Evolutionary conservation across 192 early-diverging fungal species (phyloP).

Genomic region (Podila epigama): DNA sequence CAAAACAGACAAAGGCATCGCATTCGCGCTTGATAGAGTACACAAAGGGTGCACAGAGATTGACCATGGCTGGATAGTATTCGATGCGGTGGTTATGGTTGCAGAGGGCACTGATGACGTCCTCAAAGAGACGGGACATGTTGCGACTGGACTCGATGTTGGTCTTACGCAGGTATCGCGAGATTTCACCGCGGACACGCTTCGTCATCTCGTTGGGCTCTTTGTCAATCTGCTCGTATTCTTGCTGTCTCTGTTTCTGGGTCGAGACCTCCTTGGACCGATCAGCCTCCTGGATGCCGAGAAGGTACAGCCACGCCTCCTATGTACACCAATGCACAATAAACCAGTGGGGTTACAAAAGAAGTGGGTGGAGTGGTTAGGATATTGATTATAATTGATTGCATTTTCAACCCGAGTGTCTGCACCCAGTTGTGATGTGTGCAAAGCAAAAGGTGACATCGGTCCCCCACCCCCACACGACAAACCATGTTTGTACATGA

Average conservation of each 20-base stretch:
- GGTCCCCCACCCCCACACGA: too few species aligned
- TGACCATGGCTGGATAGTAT: conserved; percentile 77
- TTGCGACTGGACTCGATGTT: conserved; percentile 55
- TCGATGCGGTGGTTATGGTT: conserved; percentile 79
- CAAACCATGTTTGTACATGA: too few species aligned
- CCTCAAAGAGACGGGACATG: conserved; percentile 67
- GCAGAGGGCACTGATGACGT: conserved; percentile 87
- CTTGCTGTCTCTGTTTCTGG: conserved; percentile 57
- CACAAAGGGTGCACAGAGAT: conserved; percentile 85
- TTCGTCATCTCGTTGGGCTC: conserved; percentile 69
- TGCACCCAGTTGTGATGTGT: too few species aligned
- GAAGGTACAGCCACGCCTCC: conserved; percentile 89
- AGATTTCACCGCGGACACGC: conserved; percentile 81
- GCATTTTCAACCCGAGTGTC: too few species aligned
- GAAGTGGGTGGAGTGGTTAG: conserved; percentile 25
- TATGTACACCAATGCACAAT: conserved; percentile 34
- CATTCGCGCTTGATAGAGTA: conserved; percentile 74
- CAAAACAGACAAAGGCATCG: conserved; percentile 86
- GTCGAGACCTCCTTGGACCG: conserved; percentile 63
- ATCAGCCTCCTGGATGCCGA: conserved; percentile 84
- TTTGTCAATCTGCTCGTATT: conserved; percentile 79
- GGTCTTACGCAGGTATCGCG: conserved; percentile 67
- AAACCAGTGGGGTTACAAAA: not conserved
- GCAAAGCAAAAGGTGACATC: too few species aligned
- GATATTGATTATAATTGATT: too few species aligned